These are phyloP conservation scores for Phascolomyces articulosus DNA, from an alignment of 371 early-diverging fungal species.

Conservation along the genomic window DNA sequence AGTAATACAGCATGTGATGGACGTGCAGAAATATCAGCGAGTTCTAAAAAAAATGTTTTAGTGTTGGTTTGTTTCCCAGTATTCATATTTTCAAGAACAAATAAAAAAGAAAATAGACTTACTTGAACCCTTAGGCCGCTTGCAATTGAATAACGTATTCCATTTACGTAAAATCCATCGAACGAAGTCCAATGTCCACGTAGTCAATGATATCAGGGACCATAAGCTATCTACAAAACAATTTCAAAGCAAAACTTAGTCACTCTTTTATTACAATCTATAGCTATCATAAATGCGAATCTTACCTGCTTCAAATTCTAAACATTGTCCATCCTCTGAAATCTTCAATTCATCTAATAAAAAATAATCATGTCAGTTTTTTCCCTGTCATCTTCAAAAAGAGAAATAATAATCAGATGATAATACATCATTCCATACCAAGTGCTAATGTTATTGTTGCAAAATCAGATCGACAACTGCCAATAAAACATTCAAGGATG, in stretches of 20 bases:
- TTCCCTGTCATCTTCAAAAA: neutral
- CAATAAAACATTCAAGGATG: constrained; percentile 43
- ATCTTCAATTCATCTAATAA: constrained; percentile 4
- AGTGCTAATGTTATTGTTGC: constrained; percentile 16
- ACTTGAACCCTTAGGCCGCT: constrained; percentile 29
- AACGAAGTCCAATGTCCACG: constrained; percentile 39
- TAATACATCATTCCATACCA: no score
- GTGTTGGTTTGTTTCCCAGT: neutral
- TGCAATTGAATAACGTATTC: constrained; percentile 37
- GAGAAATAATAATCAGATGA: neutral
- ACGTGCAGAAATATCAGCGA: constrained; percentile 23
- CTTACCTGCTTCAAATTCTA: constrained; percentile 32
- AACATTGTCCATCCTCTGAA: constrained; percentile 5
- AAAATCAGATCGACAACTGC: constrained; percentile 35
- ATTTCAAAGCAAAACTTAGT: neutral
- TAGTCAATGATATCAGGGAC: constrained; percentile 39
- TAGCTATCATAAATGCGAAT: neutral
- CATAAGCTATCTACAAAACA: constrained; percentile 34
- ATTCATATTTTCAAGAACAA: no score
- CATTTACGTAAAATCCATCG: constrained; percentile 42
- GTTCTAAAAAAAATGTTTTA: neutral
- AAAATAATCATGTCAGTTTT: neutral
- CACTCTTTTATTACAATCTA: neutral
- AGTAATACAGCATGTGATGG: constrained; percentile 38
- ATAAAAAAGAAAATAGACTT: constrained; percentile 8